Evolutionary conservation across 495 filamentous ascomycete species (phyloP), one percentile per base, ranked within the genome.

Genomic region (Aspergillus indologenus): DNA sequence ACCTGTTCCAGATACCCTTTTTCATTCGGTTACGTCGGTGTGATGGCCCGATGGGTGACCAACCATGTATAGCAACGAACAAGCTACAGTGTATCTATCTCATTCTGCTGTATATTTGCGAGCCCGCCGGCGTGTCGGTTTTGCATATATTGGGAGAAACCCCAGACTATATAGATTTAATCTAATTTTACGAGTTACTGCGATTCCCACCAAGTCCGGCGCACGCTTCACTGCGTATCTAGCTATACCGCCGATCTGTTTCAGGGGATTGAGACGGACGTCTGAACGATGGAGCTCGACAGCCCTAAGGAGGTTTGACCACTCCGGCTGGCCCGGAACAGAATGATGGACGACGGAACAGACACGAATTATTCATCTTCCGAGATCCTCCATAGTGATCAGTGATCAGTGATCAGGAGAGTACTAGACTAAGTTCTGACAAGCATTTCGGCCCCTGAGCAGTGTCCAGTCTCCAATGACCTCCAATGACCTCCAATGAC

Each of bases 101-200:
- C 20, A 9, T 22, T 24, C 19, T 29, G 48, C 17, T 29, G 15
- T 51, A n/a, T 31, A n/a, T 15, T 51, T 18, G 24, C 23, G 24
- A 31, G 23, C 48, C 24, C 21, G 34, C 34, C 12, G 34, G 34
- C 34, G 34, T 40, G 34, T 11, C 34, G 12, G 17, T 51, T 24
- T 51, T 51, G 48, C 48, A 51, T 31, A 51, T 51, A 31, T 18
- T 29, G 23, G 23, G 24, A 19, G 22, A 51, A n/a, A 31, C 24
- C 12, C 23, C 48, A n/a, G 23, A 19, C 45, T 24, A 11, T 51
- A 51, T 50, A 26, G 48, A 18, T 51, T 31, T 51, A 51, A 51
- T 51, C 23, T 29, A 29, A 24, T 29, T 26, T 51, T n/a, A 51
- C 23, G 48, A 51, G 23, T 31, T 51, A 40, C 34, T 15, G 12